Conservation (phyloP, 2,329 filamentous ascomycete genomes). For the Penicillium decumbens region DNA sequence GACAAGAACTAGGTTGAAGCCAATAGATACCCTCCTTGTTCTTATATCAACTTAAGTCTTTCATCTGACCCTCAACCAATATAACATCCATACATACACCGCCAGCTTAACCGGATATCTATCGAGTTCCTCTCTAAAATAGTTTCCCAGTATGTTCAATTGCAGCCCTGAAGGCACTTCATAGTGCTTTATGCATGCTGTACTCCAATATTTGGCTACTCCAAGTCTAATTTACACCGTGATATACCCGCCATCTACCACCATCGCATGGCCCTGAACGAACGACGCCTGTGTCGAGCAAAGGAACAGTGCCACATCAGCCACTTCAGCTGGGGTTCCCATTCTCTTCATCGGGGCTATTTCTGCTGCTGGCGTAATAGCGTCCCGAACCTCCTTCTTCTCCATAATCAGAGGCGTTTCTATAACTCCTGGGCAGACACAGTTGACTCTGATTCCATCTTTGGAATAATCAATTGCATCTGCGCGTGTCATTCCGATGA, state of each 20-base stretch:
- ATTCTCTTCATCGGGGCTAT: slow-evolving; percentile 52
- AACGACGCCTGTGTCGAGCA: slow-evolving; percentile 50
- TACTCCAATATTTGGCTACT: not conserved
- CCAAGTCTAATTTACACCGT: slow-evolving; percentile 29
- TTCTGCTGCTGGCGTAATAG: slow-evolving; percentile 41
- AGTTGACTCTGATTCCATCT: slow-evolving; percentile 33
- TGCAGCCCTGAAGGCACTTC: no score
- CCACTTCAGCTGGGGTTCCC: slow-evolving; percentile 49
- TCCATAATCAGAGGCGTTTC: slow-evolving; percentile 47
- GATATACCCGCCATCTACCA: slow-evolving; percentile 53
- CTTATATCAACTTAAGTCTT: not conserved
- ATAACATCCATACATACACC: not conserved
- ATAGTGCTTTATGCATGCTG: no score
- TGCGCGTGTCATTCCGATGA: slow-evolving; percentile 54
- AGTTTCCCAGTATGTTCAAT: no score
- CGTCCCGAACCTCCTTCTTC: slow-evolving; percentile 37
- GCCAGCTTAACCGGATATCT: not conserved
- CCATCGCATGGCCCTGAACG: slow-evolving; percentile 50
- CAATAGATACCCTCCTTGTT: not conserved
- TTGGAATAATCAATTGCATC: slow-evolving; percentile 55
- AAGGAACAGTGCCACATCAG: slow-evolving; percentile 49
- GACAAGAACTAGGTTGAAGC: slow-evolving; percentile 5
- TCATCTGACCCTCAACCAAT: not conserved
- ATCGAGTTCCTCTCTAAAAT: not conserved
- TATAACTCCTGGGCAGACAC: slow-evolving; percentile 43